These are phyloP conservation scores for Clarireedia homoeocarpa DNA, from an alignment of 2,329 filamentous ascomycete species.

Conservation along the genomic window DNA sequence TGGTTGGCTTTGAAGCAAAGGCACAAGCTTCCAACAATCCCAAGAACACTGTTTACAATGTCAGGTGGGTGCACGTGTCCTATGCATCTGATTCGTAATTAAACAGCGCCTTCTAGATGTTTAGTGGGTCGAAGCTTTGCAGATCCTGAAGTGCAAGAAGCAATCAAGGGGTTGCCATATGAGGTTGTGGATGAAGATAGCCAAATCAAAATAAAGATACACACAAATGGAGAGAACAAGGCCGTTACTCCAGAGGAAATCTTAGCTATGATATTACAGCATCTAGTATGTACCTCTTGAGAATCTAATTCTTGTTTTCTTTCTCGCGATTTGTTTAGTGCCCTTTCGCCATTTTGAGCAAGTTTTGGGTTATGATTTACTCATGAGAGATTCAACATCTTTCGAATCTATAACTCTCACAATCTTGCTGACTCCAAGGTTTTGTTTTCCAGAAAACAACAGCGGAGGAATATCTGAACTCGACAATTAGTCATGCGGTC, in stretches of 20 bases:
- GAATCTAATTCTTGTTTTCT: no score
- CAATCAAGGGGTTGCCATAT: constrained; percentile 99
- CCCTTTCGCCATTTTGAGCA: no score
- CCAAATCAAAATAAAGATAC: constrained; percentile 64
- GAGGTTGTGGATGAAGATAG: constrained; percentile 82
- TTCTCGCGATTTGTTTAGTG: no score
- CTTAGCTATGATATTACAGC: constrained; percentile 58
- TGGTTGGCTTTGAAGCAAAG: constrained; percentile 96
- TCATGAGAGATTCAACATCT: constrained; percentile 56
- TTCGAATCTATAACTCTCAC: no score
- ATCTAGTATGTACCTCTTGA: no score
- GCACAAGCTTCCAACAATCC: constrained; percentile 58
- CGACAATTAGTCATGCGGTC: constrained; percentile 80
- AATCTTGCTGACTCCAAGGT: no score
- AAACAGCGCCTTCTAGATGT: constrained; percentile 44
- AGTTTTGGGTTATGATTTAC: constrained; percentile 5
- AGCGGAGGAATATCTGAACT: constrained; percentile 69
- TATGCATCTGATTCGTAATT: no score
- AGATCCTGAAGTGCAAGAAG: constrained; percentile 81
- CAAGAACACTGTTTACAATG: constrained; percentile 12
- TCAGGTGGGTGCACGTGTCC: constrained; percentile 54
- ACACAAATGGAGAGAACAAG: constrained; percentile 49
- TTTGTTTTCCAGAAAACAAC: constrained; percentile 53
- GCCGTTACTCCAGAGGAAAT: constrained; percentile 80
- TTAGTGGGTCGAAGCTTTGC: constrained; percentile 77